Evolutionary conservation across 805 yeast species (phyloP).

Genomic region (Debaryomyces maramus): DNA sequence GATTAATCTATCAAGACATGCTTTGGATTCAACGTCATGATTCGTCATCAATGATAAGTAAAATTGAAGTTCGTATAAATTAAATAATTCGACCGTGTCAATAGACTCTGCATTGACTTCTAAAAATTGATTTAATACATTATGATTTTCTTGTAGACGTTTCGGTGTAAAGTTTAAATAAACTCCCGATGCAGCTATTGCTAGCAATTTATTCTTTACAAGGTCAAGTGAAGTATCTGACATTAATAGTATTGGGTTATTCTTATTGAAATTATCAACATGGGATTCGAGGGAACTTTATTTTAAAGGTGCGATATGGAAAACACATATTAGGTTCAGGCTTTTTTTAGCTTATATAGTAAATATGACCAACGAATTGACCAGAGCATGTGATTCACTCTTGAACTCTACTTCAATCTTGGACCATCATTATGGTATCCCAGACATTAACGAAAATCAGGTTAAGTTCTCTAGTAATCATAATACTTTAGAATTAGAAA

Average conservation of each 20-base stretch:
- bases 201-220: constrained; percentile 47
- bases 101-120: constrained; percentile 26
- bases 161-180: constrained; percentile 51
- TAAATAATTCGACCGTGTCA: constrained; percentile 50
- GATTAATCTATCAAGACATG: constrained; percentile 57
- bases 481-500: constrained; percentile 20
- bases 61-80: constrained; percentile 70
- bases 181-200: constrained; percentile 50
- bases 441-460: constrained; percentile 12
- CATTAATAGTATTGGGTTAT: constrained; percentile 9
- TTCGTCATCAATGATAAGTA: constrained; percentile 59
- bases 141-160: constrained; percentile 38
- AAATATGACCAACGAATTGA: constrained; percentile 18
- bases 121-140: constrained; percentile 41
- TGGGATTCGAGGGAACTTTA: no score
- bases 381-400: constrained; percentile 24
- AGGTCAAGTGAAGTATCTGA: constrained; percentile 7
- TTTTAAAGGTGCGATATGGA: constrained; percentile 8
- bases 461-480: not conserved
- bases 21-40: constrained; percentile 70
- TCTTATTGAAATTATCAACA: no score
- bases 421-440: constrained; percentile 36
- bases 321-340: not conserved
- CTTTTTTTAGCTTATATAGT: not conserved
- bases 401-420: constrained; percentile 22